Evolutionary conservation across 352 stramenopile species (phyloP).

Genomic region (Phytopythium litorale): DNA sequence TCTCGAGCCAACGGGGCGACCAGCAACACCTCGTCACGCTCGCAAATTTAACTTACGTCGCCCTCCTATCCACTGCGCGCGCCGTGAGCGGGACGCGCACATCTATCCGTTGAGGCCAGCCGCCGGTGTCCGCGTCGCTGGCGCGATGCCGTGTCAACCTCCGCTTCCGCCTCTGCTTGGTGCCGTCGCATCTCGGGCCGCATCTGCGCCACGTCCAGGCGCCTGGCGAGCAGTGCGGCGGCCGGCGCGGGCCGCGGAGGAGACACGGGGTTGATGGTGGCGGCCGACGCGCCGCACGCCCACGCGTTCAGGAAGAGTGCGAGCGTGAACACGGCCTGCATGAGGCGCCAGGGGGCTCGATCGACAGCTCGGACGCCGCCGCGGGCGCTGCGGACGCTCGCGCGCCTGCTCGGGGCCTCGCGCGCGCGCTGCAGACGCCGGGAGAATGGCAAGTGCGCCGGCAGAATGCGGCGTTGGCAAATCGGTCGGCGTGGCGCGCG

Average conservation of each 20-base stretch:
- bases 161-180: not conserved
- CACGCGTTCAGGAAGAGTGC: slow-evolving; percentile 32
- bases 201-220: slow-evolving; percentile 1
- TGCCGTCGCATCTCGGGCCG: not conserved
- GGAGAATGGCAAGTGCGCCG: not conserved
- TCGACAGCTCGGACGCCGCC: not conserved
- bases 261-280: slow-evolving; percentile 3
- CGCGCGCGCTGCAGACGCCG: not conserved
- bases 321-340: slow-evolving; percentile 44
- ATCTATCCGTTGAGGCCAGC: not conserved
- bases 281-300: slow-evolving; percentile 5
- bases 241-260: not conserved
- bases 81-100: too few species aligned
- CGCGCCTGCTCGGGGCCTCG: not conserved
- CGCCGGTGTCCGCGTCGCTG: too few species aligned
- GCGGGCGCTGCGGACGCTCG: not conserved
- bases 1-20: not conserved
- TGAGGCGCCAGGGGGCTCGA: not conserved
- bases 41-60: not conserved
- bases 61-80: not conserved
- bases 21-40: not conserved
- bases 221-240: not conserved
- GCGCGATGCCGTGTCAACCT: too few species aligned
- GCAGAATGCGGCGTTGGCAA: too few species aligned
- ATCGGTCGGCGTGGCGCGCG: not conserved